A percentile compares a stretch with the other conserved stretches of the same genome.
Evolutionary conservation across 192 early-diverging fungal genomes (phyloP).

Genomic region (Coemansia reversa): DNA sequence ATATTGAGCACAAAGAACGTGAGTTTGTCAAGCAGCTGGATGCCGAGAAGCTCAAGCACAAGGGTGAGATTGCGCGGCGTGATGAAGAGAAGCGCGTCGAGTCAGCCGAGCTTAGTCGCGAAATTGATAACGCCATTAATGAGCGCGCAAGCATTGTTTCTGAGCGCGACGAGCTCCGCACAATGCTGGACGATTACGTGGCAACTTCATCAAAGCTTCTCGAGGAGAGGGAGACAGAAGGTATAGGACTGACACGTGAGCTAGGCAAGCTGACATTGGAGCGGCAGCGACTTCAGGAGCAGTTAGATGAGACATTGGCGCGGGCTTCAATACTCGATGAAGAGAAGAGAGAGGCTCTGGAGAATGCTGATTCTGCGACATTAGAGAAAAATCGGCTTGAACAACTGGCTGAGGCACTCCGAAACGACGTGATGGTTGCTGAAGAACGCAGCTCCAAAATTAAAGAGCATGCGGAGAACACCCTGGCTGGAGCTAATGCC

Average conservation of each 20-base stretch:
- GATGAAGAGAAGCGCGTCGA: slow-evolving; percentile 35
- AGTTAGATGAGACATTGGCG: slow-evolving; percentile 15
- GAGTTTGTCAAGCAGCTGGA: slow-evolving; percentile 35
- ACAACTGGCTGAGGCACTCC: slow-evolving; percentile 21
- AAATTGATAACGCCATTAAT: slow-evolving; percentile 24
- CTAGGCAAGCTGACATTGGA: slow-evolving; percentile 34
- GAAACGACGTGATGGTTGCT: slow-evolving; percentile 31
- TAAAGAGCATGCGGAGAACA: slow-evolving; percentile 34
- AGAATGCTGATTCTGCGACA: slow-evolving; percentile 15
- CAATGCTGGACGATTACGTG: slow-evolving; percentile 41
- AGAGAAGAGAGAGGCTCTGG: slow-evolving; percentile 24
- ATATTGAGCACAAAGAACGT: slow-evolving; percentile 28
- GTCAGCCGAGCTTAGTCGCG: slow-evolving; percentile 25
- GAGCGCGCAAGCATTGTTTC: slow-evolving; percentile 21
- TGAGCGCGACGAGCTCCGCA: slow-evolving; percentile 24
- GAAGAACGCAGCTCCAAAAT: slow-evolving; percentile 37
- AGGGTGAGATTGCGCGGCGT: slow-evolving; percentile 27
- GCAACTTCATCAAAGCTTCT: slow-evolving; percentile 22
- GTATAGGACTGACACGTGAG: slow-evolving; percentile 28
- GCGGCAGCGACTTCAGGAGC: slow-evolving; percentile 31
- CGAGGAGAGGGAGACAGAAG: slow-evolving; percentile 31
- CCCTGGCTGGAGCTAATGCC: slow-evolving; percentile 23
- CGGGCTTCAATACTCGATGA: slow-evolving; percentile 15
- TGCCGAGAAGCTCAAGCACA: slow-evolving; percentile 14
- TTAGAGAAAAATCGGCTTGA: slow-evolving; percentile 24